These are phyloP conservation scores for Hepatocystis sp. DNA, from an alignment of 169 alveolate species.

Conservation along the genomic window DNA sequence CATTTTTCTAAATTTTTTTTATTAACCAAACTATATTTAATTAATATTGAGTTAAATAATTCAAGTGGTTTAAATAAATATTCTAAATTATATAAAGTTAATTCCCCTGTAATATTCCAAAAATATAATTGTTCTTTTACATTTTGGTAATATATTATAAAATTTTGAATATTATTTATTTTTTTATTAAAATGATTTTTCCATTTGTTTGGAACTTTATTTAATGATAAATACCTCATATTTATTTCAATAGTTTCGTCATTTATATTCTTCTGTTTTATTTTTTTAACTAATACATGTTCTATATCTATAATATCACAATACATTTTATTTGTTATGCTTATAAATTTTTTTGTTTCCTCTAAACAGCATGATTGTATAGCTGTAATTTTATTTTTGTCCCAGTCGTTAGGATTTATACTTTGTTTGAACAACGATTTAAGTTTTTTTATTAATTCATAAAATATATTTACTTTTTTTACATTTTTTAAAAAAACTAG, in stretches of 20 bases:
- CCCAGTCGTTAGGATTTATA: slow-evolving; percentile 41
- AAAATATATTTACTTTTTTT: slow-evolving; percentile 55
- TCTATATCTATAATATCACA: slow-evolving; percentile 42
- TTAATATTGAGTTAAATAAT: slow-evolving; percentile 51
- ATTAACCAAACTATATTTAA: slow-evolving; percentile 29
- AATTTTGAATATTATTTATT: slow-evolving; percentile 26
- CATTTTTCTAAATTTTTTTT: slow-evolving; percentile 55
- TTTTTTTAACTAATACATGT: slow-evolving; percentile 51
- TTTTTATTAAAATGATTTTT: slow-evolving; percentile 41
- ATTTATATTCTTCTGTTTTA: slow-evolving; percentile 25
- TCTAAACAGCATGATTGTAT: slow-evolving; percentile 48
- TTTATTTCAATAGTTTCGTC: slow-evolving; percentile 22
- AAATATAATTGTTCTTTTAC: slow-evolving; percentile 62
- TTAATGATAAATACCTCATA: slow-evolving; percentile 41
- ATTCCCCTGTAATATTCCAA: slow-evolving; percentile 73
- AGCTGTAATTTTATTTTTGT: slow-evolving; percentile 29
- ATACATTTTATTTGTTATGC: slow-evolving; percentile 31
- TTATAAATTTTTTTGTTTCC: slow-evolving; percentile 45
- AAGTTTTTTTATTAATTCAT: slow-evolving; percentile 57
- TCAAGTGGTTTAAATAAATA: slow-evolving; percentile 34
- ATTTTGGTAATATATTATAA: slow-evolving; percentile 53
- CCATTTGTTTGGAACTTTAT: slow-evolving; percentile 47
- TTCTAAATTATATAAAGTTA: slow-evolving; percentile 49
- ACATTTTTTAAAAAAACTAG: slow-evolving; percentile 43
- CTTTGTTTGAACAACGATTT: slow-evolving; percentile 31